These are phyloP conservation scores for Rhododendron ferrugineum DNA, from an alignment of 148 eudicot genomes.

Conservation along the genomic window DNA sequence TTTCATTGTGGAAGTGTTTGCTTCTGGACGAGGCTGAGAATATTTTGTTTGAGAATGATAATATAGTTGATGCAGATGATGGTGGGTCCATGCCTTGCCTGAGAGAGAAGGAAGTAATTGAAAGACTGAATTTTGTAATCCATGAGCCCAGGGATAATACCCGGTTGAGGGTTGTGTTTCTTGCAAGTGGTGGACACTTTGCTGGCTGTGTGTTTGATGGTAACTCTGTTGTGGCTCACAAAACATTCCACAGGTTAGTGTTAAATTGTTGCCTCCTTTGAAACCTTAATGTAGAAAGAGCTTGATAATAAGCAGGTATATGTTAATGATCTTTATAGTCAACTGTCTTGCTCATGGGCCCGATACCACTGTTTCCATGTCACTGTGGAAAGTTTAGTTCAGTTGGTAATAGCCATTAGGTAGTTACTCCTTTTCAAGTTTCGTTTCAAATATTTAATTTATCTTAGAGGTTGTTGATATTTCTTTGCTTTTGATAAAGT, in stretches of 20 bases:
- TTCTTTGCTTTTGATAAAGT: neutral
- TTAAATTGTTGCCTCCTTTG: neutral
- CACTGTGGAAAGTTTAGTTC: neutral
- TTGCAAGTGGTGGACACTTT: constrained; percentile 90
- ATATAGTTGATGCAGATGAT: constrained; percentile 26
- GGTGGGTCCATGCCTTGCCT: constrained; percentile 19
- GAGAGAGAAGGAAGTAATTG: constrained; percentile 52
- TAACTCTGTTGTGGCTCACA: constrained; percentile 66
- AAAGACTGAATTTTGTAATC: constrained; percentile 41
- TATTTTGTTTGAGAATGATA: constrained; percentile 46
- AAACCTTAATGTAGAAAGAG: neutral
- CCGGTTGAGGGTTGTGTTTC: constrained; percentile 65
- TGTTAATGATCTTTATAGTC: neutral
- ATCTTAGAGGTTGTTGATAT: neutral
- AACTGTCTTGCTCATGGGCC: neutral
- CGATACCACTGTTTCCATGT: neutral
- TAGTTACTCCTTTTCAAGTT: neutral
- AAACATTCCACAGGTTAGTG: constrained; percentile 87
- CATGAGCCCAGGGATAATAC: constrained; percentile 64
- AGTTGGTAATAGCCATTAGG: neutral
- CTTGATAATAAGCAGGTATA: neutral
- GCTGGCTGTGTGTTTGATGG: constrained; percentile 98
- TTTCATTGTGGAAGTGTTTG: constrained; percentile 74
- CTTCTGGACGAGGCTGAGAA: constrained; percentile 53
- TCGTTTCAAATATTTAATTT: neutral